Base-by-base conservation (phyloP, 2,329 filamentous ascomycete species). In the Periglandula ipomoeae region DNA sequence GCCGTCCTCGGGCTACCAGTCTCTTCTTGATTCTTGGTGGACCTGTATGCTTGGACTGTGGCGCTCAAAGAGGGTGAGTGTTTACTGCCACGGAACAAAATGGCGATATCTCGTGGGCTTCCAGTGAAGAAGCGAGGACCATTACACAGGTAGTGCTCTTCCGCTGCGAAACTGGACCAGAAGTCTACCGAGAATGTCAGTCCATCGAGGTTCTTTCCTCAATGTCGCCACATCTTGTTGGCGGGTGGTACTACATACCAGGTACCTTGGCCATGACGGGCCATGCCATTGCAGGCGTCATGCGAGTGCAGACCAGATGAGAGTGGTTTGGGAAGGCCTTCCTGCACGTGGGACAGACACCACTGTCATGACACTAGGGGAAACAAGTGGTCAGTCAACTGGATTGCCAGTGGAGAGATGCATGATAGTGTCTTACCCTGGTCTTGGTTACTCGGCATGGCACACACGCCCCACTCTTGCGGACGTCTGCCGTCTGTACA, bases 401-500 rank as follows among this genome's bases (percentile, higher is more conserved):
- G 45, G 41, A 50, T 43, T 46, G 43, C 35, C 46, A 43, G 32
- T 49, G 48, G 44, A 50, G 50, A 53, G 45, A 48, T 47, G 49
- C 48, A 51, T 32, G 47, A 45, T 43, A 24, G 49, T 59, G 57
- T 60, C 71, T 68, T 67, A 75, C 74, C 56, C 64, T 61, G 55
- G 69, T 68, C 63, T 74, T 76, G 54, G 66, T 67, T 52, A 71
- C 65, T 54, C 68, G 71, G 59, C 74, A 76, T 49, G 67, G 68
- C 47, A 70, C 64, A 55, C 74, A 77, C 30, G 73, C 71, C 50
- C 70, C 69, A 55, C 64, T 65, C 57, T 72, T 70, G 54, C 74
- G 71, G 47, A 76, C 71, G 48, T 68, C 66, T 46, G 71, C 72
- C 39, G 74, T 75, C 60, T 74, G 67, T 51, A 69, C 64, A 38